A percentile compares a stretch with the other conserved stretches of the same genome.
Conservation (phyloP, 257 asterid species). For the Nicotiana knightiana region DNA sequence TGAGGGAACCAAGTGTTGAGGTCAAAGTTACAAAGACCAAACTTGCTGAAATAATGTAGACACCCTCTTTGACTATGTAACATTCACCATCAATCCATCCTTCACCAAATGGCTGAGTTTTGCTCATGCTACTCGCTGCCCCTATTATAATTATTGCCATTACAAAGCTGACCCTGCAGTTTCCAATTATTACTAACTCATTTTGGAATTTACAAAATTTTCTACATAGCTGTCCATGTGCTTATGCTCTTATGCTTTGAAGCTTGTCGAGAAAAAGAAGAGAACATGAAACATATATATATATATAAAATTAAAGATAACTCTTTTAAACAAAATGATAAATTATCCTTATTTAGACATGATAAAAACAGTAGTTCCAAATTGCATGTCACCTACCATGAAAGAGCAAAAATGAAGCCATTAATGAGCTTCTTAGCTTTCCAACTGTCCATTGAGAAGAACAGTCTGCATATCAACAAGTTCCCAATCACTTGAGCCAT, state of each 20-base stretch:
- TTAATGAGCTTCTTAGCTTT: slow-evolving; percentile 14
- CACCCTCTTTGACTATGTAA: slow-evolving; percentile 9
- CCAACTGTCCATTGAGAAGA: slow-evolving; percentile 22
- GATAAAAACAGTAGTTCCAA: no score
- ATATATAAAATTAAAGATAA: neutral
- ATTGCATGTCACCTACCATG: slow-evolving; percentile 42
- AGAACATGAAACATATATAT: neutral
- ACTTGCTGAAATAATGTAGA: slow-evolving; percentile 4
- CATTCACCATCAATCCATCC: slow-evolving; percentile 15
- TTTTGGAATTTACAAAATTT: neutral
- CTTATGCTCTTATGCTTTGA: neutral
- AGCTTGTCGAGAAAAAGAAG: neutral
- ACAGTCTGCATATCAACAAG: slow-evolving; percentile 33
- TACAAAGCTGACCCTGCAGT: slow-evolving; percentile 4
- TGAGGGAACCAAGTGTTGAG: neutral
- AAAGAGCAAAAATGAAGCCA: slow-evolving; percentile 32
- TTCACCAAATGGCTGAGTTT: neutral
- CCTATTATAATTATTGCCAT: neutral
- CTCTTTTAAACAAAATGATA: neutral
- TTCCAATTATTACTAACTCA: no score
- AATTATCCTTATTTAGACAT: no score
- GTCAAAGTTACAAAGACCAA: neutral
- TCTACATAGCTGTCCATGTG: neutral
- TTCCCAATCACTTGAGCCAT: slow-evolving; percentile 46
- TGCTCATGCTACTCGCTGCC: slow-evolving; percentile 4